Base-by-base conservation (phyloP, 495 filamentous ascomycete genomes). In the Pseudevernia furfuracea region DNA sequence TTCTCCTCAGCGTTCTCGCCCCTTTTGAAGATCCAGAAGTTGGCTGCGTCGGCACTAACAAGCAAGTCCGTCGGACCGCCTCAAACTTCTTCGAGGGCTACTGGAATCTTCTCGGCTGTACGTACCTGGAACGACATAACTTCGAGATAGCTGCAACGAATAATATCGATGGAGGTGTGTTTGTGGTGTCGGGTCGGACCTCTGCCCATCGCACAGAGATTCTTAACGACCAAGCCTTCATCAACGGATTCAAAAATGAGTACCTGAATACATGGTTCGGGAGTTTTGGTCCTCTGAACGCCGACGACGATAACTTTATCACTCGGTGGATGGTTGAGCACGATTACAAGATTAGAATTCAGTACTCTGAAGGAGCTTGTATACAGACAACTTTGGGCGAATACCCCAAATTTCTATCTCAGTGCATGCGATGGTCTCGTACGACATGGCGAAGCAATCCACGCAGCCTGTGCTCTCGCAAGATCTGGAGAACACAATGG, bases 291-390 rank as follows among this genome's bases (percentile, higher is more conserved):
- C 69, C 73, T 21, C 74, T 88, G 28, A 84, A 84, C 62, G 79
- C 84, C 0, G 86, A 88, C 72, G 85, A 88, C 70, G 87, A 89
- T 75, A 88, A 89, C 70, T 89, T 84, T 70, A 80, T 83, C 66
- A 89, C 87, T 1, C 80, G 87, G 12, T 89, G 81, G 77, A 72
- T 81, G 62, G 83, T 87, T 38, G 68, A 69, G 2, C 74, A 78
- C 59, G 72, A 79, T 23, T 88, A 80, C 81, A 79, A 81, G 60
- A 84, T 85, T 55, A 80, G 81, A 66, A 80, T 89, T 66, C 86
- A 89, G 72, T 81, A 84, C 71, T 78, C 81, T 59, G 68, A 74
- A 5, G 81, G 84, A 58, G 78, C 83, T 30, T 76, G 81, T 52
- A 78, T 89, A 43, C 76, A 81, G 66, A 89, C 85, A 4, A 84